Percentiles rank a stretch among this genome's conserved stretches.
Evolutionary conservation across 2,329 filamentous ascomycete species (phyloP).

Genomic region (Talaromyces sp.): DNA sequence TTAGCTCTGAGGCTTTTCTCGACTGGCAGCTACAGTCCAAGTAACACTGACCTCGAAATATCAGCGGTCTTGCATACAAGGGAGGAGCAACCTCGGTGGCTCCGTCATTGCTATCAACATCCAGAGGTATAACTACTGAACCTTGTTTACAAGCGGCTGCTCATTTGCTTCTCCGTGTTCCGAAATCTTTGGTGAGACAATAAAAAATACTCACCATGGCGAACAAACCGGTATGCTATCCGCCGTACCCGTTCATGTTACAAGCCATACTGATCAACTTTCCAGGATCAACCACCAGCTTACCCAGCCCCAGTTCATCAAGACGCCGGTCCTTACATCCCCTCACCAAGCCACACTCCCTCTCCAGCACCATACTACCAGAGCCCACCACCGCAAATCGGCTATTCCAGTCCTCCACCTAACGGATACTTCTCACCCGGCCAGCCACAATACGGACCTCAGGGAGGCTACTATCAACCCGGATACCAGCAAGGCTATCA

Average conservation of each 20-base stretch:
- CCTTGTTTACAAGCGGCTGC: not conserved
- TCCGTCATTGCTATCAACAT: not conserved
- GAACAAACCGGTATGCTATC: not conserved
- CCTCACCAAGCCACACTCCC: slow-evolving; percentile 19
- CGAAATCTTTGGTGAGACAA: not conserved
- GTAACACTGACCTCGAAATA: not conserved
- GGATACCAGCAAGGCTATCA: slow-evolving; percentile 36
- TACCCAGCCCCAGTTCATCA: slow-evolving; percentile 35
- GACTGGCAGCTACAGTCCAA: not conserved
- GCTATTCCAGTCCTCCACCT: slow-evolving; percentile 25
- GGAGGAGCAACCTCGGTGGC: not conserved
- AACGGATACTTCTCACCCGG: slow-evolving; percentile 38
- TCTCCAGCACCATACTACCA: slow-evolving; percentile 19
- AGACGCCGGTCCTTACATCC: slow-evolving; percentile 29
- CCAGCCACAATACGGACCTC: slow-evolving; percentile 30
- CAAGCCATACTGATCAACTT: not conserved
- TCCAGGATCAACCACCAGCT: slow-evolving; percentile 30
- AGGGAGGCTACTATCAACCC: slow-evolving; percentile 36
- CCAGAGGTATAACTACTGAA: slow-evolving; percentile 4
- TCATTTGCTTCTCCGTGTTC: not conserved
- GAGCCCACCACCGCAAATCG: slow-evolving; percentile 30
- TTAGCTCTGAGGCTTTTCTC: not conserved
- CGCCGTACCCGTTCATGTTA: not conserved
- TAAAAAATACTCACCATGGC: not conserved
- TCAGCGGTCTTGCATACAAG: not conserved